These are phyloP conservation scores for Strigomonas culicis DNA, from an alignment of 208 protist genomes.

Conservation along the genomic window DNA sequence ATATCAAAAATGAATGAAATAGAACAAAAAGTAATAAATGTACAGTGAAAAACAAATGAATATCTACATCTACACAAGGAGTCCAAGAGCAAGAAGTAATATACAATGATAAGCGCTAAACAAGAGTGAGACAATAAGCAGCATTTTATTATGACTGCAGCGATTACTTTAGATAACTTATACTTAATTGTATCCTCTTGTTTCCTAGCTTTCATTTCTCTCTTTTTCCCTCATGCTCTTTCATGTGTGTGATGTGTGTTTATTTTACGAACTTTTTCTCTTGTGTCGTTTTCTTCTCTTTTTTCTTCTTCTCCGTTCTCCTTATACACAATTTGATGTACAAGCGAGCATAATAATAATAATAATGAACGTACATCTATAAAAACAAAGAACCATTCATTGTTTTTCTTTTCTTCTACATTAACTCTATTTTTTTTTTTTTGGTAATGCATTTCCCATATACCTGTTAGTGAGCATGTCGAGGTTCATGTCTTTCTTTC, in stretches of 20 bases:
- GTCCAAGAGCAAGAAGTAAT: neutral
- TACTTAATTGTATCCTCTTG: neutral
- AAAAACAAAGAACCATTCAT: neutral
- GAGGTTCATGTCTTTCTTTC: neutral
- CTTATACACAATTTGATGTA: neutral
- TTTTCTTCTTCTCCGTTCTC: conserved; percentile 5
- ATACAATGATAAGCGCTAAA: too few species aligned
- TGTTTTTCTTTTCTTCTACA: neutral
- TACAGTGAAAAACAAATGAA: neutral
- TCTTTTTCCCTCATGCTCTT: conserved; percentile 6
- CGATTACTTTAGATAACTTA: neutral
- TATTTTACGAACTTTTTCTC: conserved; percentile 5
- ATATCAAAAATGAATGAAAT: neutral
- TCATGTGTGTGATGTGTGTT: conserved; percentile 3
- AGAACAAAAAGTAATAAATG: neutral
- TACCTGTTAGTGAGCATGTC: neutral
- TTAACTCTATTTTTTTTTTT: conserved; percentile 1
- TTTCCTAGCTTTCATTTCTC: neutral
- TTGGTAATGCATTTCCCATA: neutral
- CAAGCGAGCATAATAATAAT: too few species aligned
- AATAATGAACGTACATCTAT: too few species aligned
- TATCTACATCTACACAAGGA: neutral
- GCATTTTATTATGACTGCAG: too few species aligned
- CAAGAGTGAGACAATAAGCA: too few species aligned
- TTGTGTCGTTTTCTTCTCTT: conserved; percentile 6